Conservation (phyloP, 2,329 filamentous ascomycete species). For the Macroventuria anomochaeta region DNA sequence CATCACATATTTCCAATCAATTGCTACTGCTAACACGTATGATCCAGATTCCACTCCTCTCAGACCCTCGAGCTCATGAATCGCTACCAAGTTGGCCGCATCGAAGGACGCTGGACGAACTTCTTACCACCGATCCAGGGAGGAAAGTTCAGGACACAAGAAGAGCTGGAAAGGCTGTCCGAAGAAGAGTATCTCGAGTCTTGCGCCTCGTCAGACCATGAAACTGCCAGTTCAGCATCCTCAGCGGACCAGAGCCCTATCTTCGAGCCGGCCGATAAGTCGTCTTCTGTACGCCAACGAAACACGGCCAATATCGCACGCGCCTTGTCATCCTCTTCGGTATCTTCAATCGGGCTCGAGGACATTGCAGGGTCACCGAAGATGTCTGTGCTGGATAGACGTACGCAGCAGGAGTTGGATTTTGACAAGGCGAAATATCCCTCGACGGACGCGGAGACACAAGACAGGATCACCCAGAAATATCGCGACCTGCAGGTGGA, state of each 20-base stretch:
- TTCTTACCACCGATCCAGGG: slow-evolving; percentile 92
- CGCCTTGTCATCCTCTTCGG: slow-evolving; percentile 65
- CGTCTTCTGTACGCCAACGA: slow-evolving; percentile 45
- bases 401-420: slow-evolving; percentile 76
- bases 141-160: slow-evolving; percentile 71
- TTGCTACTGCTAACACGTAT: slow-evolving; percentile 11
- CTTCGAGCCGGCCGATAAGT: slow-evolving; percentile 61
- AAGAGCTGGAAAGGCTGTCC: slow-evolving; percentile 44
- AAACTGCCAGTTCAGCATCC: slow-evolving; percentile 46
- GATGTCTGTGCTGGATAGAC: slow-evolving; percentile 71
- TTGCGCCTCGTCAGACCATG: slow-evolving; percentile 33
- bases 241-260: slow-evolving; percentile 65
- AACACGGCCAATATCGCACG: slow-evolving; percentile 43
- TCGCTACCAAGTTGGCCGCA: slow-evolving; percentile 80
- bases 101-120: slow-evolving; percentile 84
- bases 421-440: slow-evolving; percentile 84
- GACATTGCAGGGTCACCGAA: slow-evolving; percentile 47
- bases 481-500: slow-evolving; percentile 79
- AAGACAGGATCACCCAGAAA: slow-evolving; percentile 76
- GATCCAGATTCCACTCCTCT: slow-evolving; percentile 75
- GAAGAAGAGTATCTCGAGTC: slow-evolving; percentile 43
- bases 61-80: slow-evolving; percentile 79
- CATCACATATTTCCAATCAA: slow-evolving; percentile 40
- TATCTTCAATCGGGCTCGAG: slow-evolving; percentile 59
- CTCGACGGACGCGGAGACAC: slow-evolving; percentile 72